A percentile compares a stretch with the other conserved stretches of the same genome.
Evolutionary conservation across 352 stramenopile species (phyloP).

Genomic region (Globisporangium spiculum): DNA sequence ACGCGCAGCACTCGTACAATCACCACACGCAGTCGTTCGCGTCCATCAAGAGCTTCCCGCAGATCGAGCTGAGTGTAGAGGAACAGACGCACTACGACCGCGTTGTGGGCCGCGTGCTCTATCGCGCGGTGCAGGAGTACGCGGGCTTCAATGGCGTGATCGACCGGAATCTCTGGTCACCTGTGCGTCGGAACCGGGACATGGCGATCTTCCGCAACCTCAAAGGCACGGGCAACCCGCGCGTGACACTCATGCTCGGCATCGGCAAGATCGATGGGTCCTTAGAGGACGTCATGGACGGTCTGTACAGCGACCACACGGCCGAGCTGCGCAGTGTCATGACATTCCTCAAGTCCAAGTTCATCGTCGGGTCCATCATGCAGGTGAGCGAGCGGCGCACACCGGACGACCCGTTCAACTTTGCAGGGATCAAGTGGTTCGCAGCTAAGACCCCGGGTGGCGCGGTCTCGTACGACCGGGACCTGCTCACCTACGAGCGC

Average conservation of each 20-base stretch:
- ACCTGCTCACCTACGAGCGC: constrained; percentile 52
- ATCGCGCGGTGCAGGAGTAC: constrained; percentile 30
- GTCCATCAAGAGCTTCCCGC: constrained; percentile 5
- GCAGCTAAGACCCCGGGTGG: constrained; percentile 30
- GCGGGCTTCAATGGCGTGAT: constrained; percentile 15
- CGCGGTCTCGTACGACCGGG: constrained; percentile 31
- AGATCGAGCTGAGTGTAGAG: constrained; percentile 16
- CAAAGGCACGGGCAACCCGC: constrained; percentile 35
- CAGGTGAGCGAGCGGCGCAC: constrained; percentile 29
- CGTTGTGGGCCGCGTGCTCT: constrained; percentile 22
- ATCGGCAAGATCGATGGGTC: constrained; percentile 31
- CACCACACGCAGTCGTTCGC: background rate
- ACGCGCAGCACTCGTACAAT: background rate
- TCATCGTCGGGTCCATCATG: constrained; percentile 34
- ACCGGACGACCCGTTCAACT: constrained; percentile 31
- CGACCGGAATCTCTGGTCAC: constrained; percentile 30
- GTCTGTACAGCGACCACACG: constrained; percentile 35
- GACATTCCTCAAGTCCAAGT: constrained; percentile 31
- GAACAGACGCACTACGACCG: constrained; percentile 33
- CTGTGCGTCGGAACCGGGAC: constrained; percentile 31
- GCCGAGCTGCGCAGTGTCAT: constrained; percentile 40
- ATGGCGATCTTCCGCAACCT: constrained; percentile 49
- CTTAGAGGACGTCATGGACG: constrained; percentile 50
- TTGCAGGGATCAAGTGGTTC: constrained; percentile 44
- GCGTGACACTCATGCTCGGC: constrained; percentile 25